Evolutionary conservation across 192 early-diverging fungal species (phyloP).

Genomic region (Geranomyces variabilis): DNA sequence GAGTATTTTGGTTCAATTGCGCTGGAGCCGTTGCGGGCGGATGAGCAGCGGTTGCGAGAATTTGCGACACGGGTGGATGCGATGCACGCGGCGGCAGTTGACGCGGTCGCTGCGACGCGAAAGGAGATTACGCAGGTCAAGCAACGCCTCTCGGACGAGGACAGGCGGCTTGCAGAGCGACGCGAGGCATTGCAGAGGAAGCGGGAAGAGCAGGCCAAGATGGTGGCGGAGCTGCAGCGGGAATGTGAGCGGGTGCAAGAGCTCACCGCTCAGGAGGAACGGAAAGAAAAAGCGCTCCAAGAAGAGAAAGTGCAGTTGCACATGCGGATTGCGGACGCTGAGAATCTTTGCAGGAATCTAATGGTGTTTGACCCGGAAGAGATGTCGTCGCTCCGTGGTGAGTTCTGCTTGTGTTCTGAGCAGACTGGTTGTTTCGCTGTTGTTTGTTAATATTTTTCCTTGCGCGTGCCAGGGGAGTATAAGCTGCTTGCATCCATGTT

Average conservation of each 20-base stretch:
- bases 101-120: too few relatives aligned
- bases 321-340: constrained; percentile 1
- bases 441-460: not conserved
- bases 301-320: constrained; percentile 9
- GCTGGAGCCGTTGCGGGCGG: constrained; percentile 21
- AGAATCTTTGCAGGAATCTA: constrained; percentile 28
- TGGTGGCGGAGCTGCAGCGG: not conserved
- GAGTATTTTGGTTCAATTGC: constrained; percentile 11
- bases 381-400: constrained; percentile 24
- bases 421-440: too few relatives aligned
- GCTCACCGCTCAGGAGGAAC: not conserved
- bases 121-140: too few relatives aligned
- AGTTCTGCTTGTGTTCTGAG: not conserved
- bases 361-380: constrained; percentile 36
- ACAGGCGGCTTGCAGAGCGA: not conserved
- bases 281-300: not conserved
- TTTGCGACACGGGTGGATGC: not conserved
- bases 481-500: constrained; percentile 25
- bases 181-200: not conserved
- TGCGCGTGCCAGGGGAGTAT: constrained; percentile 18
- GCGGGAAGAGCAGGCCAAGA: not conserved
- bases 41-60: not conserved
- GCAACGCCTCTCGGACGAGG: too few relatives aligned
- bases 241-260: constrained; percentile 6
- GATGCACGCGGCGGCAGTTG: too few relatives aligned